Percentiles rank a stretch among this genome's conserved stretches.
These are phyloP conservation scores for Solanum chiquidenum DNA, from an alignment of 257 asterid species.

Conservation along the genomic window DNA sequence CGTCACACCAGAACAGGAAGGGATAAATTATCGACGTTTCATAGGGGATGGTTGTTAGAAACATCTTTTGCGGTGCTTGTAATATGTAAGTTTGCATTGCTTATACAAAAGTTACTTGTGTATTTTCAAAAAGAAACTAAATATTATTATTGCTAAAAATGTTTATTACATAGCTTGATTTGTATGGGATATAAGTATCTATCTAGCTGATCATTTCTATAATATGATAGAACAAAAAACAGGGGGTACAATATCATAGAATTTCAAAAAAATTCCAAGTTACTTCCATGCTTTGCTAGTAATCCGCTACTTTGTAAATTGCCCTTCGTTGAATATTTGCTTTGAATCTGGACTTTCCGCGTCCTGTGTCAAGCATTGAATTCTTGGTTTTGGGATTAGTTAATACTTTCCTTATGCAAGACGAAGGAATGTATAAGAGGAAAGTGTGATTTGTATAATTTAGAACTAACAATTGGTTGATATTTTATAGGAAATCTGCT, in stretches of 20 bases:
- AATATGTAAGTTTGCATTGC: not conserved
- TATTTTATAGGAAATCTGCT: not conserved
- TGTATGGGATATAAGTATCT: not conserved
- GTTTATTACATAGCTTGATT: not conserved
- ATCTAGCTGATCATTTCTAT: not conserved
- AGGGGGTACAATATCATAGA: not conserved
- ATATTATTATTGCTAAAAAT: not conserved
- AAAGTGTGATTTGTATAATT: not conserved
- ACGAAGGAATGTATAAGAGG: not conserved
- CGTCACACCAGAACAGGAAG: not conserved
- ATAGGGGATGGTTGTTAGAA: not conserved
- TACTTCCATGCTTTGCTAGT: not conserved
- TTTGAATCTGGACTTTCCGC: not conserved
- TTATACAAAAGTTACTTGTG: not conserved
- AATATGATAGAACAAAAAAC: not conserved
- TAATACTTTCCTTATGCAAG: not conserved
- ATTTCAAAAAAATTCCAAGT: not conserved
- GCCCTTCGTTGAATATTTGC: not conserved
- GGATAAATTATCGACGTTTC: not conserved
- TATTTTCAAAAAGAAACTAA: no score
- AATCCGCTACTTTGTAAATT: not conserved
- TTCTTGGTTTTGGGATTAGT: not conserved
- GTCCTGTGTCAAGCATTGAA: not conserved
- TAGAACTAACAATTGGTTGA: not conserved
- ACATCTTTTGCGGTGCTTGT: not conserved